Evolutionary conservation across 805 yeast species (phyloP), one percentile per base, ranked within the genome.

Genomic region (Debaryomyces maramus): DNA sequence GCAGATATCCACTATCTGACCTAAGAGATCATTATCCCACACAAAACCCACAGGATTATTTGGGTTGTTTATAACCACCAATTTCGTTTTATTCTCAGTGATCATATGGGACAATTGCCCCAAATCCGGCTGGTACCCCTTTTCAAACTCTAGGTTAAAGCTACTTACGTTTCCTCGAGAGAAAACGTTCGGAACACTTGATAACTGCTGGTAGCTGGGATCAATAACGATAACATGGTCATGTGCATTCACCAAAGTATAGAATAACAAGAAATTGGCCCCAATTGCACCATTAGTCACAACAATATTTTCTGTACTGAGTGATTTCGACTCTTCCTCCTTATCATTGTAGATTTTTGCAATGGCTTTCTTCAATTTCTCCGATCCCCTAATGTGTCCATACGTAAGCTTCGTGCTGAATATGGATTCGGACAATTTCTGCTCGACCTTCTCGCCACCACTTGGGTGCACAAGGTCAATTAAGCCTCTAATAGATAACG

Each of bases 201-300:
- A 48, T 18, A 77, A 53, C 49, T 76, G 81, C 51, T 73, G 75
- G 55, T 77, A 77, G 1, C 70, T 63, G 10, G 82, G 82, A 39
- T 66, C 67, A 5, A 72, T 67, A 14, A 70, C 74, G 32, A 76
- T 61, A 4, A 72, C 73, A 42, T 71, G 78, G 44, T 75, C 81
- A 4, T 64, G 72, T 4, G 65, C 60, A 24, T 69, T 67, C 5
- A 70, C 67, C 4, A 77, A 43, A 0, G 75, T 53, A 44, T 75
- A 75, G 41, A 71, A 63, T 1, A 65, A 45, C 19, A 76, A 56
- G 48, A 74, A 77, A 46, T 77, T 77, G 22, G 75, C 81, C 6
- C 75, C 81, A 54, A 78, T 78, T 3, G 79, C 80, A 18, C 82
- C 82, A 48, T 75, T 74, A 17, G 80, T 73, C 20, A 75, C 53